These are phyloP conservation scores for Penicillium macrosclerotiorum DNA, from an alignment of 495 filamentous ascomycete species.

Conservation along the genomic window DNA sequence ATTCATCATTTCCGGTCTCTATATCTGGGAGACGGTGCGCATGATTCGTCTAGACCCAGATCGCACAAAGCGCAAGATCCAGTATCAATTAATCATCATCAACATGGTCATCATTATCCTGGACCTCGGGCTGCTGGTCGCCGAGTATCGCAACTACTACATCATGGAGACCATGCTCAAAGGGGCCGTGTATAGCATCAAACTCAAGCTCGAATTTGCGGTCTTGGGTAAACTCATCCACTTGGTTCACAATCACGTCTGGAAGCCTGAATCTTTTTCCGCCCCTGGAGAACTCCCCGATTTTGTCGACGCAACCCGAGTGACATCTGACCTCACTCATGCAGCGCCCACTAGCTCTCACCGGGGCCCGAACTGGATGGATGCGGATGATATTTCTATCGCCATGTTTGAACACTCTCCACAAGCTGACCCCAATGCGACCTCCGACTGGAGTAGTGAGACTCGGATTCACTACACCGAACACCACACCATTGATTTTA, in stretches of 20 bases:
- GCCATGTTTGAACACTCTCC: conserved; percentile 45
- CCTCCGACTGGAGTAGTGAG: conserved; percentile 37
- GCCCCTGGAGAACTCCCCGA: conserved; percentile 33
- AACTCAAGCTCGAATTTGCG: conserved; percentile 65
- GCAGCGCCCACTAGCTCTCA: conserved; percentile 24
- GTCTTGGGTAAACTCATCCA: conserved; percentile 52
- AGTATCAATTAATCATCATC: conserved; percentile 57
- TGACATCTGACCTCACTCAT: conserved; percentile 44
- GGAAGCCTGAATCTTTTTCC: conserved; percentile 40
- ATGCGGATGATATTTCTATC: conserved; percentile 41
- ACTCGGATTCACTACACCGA: conserved; percentile 27
- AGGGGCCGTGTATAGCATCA: conserved; percentile 61
- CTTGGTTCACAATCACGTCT: conserved; percentile 39
- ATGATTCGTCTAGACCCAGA: conserved; percentile 47
- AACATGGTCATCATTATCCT: conserved; percentile 56
- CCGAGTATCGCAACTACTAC: conserved; percentile 56
- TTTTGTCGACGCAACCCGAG: conserved; percentile 45
- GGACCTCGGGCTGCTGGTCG: conserved; percentile 53
- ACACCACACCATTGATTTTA: conserved; percentile 27
- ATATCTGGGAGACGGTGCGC: conserved; percentile 55
- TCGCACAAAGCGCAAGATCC: conserved; percentile 48
- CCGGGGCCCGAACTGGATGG: conserved; percentile 33
- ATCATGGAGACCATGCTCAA: conserved; percentile 61
- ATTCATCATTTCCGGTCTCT: conserved; percentile 57
- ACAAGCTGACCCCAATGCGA: conserved; percentile 12